Evolutionary conservation across 345 rosid species (phyloP).

Genomic region (Reutealis trisperma): DNA sequence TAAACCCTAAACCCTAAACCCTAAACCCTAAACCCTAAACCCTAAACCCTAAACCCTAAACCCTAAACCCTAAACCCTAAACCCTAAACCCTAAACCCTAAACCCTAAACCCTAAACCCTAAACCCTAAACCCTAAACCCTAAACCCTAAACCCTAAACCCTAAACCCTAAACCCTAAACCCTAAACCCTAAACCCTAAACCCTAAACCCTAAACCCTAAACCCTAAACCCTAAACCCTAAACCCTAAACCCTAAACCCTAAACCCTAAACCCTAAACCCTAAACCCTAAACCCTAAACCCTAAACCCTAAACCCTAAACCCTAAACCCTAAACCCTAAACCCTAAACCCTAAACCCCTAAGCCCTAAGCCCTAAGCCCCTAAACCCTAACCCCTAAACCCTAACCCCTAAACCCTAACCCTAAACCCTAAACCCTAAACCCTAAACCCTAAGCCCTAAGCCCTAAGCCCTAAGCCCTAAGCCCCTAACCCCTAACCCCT

Average conservation of each 20-base stretch:
- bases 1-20: constrained; percentile 19
- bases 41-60: not conserved
- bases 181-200: constrained; percentile 14
- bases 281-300: constrained; percentile 32
- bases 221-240: constrained; percentile 19
- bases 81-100: constrained; percentile 19
- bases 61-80: constrained; percentile 10
- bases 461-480: constrained; percentile 20
- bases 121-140: constrained; percentile 24
- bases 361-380: constrained; percentile 26
- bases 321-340: constrained; percentile 27
- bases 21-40: constrained; percentile 10
- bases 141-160: not conserved
- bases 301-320: constrained; percentile 31
- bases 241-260: constrained; percentile 22
- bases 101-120: constrained; percentile 19
- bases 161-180: constrained; percentile 1
- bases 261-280: constrained; percentile 30
- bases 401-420: constrained; percentile 23
- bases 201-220: no score
- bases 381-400: constrained; percentile 23
- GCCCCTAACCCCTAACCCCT: constrained; percentile 22
- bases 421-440: constrained; percentile 23
- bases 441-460: constrained; percentile 25
- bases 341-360: constrained; percentile 24